Conservation (phyloP, 202 grass and related monocot genomes). For the Panicum virgatum region DNA sequence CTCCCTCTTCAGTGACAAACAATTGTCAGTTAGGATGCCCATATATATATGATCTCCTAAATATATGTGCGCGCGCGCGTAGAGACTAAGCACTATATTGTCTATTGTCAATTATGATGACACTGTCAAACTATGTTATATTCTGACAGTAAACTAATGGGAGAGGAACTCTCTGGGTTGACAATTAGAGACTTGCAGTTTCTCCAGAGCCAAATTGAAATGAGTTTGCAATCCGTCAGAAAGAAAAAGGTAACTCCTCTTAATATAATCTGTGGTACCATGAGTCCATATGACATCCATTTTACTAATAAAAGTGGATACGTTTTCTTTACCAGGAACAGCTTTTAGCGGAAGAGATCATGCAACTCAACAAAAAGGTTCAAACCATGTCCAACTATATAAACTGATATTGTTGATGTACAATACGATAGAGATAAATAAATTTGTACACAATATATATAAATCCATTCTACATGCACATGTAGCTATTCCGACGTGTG, state of each 20-base stretch:
- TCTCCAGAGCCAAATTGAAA: conserved; percentile 55
- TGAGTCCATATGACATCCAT: not conserved
- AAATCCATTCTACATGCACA: too few species aligned
- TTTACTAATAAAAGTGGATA: not conserved
- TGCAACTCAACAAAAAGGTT: conserved; percentile 55
- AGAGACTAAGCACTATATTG: not conserved
- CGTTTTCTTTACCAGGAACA: conserved; percentile 40
- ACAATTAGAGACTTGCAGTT: conserved; percentile 44
- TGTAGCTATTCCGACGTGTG: too few species aligned
- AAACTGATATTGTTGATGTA: too few species aligned
- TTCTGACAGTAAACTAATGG: conserved; percentile 50
- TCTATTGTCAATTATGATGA: not conserved
- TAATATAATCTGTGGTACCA: not conserved
- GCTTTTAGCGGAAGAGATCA: conserved; percentile 46
- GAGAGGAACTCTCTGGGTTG: conserved; percentile 50
- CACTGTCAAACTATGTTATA: not conserved
- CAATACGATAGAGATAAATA: too few species aligned
- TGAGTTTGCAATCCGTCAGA: conserved; percentile 47
- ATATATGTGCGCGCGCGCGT: too few species aligned
- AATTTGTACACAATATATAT: too few species aligned
- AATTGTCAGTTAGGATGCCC: not conserved
- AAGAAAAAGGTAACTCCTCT: conserved; percentile 49
- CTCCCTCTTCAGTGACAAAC: too few species aligned
- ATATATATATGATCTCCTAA: not conserved
- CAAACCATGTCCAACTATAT: not conserved